Percentiles rank a stretch among this genome's conserved stretches.
Conservation (phyloP, 2,329 filamentous ascomycete species). For the Arthroderma sp. region DNA sequence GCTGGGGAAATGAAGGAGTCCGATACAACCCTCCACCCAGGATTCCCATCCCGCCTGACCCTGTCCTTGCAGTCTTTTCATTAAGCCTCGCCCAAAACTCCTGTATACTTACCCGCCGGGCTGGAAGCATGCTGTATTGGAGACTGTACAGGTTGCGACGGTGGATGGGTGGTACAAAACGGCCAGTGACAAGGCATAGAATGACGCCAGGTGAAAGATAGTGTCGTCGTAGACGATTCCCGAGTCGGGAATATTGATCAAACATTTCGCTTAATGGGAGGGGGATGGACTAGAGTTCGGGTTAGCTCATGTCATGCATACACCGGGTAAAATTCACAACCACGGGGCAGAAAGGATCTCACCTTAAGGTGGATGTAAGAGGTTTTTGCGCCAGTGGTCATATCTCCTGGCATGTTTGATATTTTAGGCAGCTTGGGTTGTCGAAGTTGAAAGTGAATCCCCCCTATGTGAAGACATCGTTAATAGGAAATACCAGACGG, state of each 20-base stretch:
- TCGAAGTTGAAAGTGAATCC: constrained; percentile 80
- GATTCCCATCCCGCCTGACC: constrained; percentile 16
- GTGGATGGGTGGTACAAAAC: constrained; percentile 89
- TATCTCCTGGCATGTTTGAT: constrained; percentile 12
- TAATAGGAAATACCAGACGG: constrained; percentile 5
- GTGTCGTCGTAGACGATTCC: constrained; percentile 81
- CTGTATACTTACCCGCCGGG: constrained; percentile 60
- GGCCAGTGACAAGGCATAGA: constrained; percentile 74
- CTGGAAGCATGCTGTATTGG: constrained; percentile 95
- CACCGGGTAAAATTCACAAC: neutral
- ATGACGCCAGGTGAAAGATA: constrained; percentile 84
- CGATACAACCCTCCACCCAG: constrained; percentile 19
- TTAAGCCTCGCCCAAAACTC: constrained; percentile 74
- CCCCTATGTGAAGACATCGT: constrained; percentile 36
- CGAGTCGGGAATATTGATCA: constrained; percentile 92
- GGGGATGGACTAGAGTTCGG: constrained; percentile 56
- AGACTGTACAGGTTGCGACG: constrained; percentile 88
- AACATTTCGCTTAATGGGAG: constrained; percentile 90
- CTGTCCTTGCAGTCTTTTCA: constrained; percentile 25
- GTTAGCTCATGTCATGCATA: constrained; percentile 4
- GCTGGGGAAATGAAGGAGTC: constrained; percentile 13
- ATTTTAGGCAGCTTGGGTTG: constrained; percentile 39
- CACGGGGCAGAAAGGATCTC: constrained; percentile 6
- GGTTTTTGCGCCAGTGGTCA: constrained; percentile 42
- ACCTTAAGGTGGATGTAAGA: constrained; percentile 83